A percentile compares a stretch with the other conserved stretches of the same genome.
These are phyloP conservation scores for Extremus antarcticus DNA, from an alignment of 495 filamentous ascomycete species.

Conservation along the genomic window DNA sequence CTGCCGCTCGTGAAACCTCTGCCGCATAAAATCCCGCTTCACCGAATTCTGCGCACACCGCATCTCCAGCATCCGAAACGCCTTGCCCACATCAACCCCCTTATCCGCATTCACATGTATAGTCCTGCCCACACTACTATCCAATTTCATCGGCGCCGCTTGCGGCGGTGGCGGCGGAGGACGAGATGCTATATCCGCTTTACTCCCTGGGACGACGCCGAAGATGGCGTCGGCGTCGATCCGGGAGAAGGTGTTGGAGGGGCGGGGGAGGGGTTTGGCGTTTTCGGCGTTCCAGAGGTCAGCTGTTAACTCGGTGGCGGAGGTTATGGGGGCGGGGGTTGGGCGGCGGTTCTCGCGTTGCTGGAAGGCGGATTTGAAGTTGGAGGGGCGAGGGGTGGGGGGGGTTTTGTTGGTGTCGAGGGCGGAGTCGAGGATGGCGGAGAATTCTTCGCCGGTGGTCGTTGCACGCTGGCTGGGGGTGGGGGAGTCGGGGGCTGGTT, in stretches of 20 bases:
- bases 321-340: neutral
- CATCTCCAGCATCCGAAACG: conserved; percentile 41
- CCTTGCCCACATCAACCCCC: conserved; percentile 43
- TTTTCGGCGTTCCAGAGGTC: no score
- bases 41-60: conserved; percentile 44
- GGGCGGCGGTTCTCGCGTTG: neutral
- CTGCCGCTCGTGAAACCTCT: conserved; percentile 60
- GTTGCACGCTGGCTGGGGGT: no score
- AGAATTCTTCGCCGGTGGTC: conserved; percentile 1
- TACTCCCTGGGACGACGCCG: no score
- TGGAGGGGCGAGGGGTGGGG: conserved; percentile 10
- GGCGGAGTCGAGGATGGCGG: conserved; percentile 11
- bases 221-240: no score
- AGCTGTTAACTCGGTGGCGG: no score
- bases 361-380: conserved; percentile 7
- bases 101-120: conserved; percentile 36
- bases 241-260: no score
- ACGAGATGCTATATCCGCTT: no score
- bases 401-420: conserved; percentile 11
- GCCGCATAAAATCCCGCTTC: conserved; percentile 35
- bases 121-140: conserved; percentile 41
- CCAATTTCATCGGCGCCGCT: conserved; percentile 25
- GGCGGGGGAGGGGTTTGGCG: no score
- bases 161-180: conserved; percentile 15
- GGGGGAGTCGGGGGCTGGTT: neutral